Evolutionary conservation across 305 asterid species (phyloP).

Genomic region (Fraxinus latifolia): DNA sequence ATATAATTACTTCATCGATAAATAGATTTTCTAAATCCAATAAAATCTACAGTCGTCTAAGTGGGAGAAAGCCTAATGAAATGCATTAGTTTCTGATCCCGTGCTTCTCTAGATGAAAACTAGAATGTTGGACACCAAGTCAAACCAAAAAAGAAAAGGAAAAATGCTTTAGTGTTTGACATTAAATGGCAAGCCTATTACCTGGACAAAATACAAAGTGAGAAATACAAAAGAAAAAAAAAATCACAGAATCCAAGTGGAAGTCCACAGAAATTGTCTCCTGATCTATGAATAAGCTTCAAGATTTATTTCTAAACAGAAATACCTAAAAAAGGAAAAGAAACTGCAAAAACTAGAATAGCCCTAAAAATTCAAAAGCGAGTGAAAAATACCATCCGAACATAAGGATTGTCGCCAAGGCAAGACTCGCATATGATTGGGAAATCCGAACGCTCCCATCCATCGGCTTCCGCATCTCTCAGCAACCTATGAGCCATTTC

Average conservation of each 20-base stretch:
- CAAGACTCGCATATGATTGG: slow-evolving; percentile 92
- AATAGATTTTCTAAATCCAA: background rate
- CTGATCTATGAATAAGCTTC: background rate
- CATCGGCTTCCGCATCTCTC: slow-evolving; percentile 88
- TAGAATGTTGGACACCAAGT: background rate
- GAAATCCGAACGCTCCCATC: slow-evolving; percentile 92
- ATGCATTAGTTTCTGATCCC: background rate
- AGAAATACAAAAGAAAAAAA: background rate
- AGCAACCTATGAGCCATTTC: slow-evolving; percentile 84
- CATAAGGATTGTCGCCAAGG: slow-evolving; percentile 87
- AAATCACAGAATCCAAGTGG: background rate
- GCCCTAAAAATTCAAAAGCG: background rate
- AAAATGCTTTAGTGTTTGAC: background rate
- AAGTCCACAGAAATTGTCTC: background rate
- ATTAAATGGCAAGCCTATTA: background rate
- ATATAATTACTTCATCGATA: background rate
- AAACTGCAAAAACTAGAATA: slow-evolving; percentile 10
- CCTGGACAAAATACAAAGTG: background rate
- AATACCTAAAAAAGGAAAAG: background rate
- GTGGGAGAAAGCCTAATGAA: background rate
- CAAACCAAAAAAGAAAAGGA: background rate
- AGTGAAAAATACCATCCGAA: slow-evolving; percentile 63
- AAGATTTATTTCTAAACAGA: background rate
- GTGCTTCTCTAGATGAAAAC: background rate
- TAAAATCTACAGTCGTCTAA: background rate